Base-by-base conservation (phyloP, 2,329 filamentous ascomycete species). In the Fusarium protoensiforme region DNA sequence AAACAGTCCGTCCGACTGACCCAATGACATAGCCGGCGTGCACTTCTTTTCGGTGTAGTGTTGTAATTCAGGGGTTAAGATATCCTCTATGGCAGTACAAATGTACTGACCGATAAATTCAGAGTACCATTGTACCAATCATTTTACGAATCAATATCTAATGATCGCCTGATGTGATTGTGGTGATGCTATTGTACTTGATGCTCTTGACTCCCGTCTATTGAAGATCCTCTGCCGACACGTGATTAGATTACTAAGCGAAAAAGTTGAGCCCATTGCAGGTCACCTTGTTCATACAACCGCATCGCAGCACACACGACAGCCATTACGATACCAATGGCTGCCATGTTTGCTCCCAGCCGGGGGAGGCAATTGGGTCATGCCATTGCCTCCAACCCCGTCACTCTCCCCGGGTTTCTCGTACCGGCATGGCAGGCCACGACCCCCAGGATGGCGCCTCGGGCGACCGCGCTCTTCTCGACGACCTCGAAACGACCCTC, bases 321-420 rank as follows among this genome's bases (percentile, higher is more conserved):
- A 78, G 65, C 64, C 66, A 66, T 65, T 62, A 61, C 61, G 68
- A 74, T 57, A 71, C 73, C 79, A 79, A 83, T 83, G 80, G 79
- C 80, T 73, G 74, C 80, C 75, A 94, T 94, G 91, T 87, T 94
- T 79, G 88, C 88, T 75, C 88, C 90, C 74, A 87, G 89, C 78
- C 87, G 91, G 81, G 87, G 88, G 78, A 89, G 87, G 83, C 87
- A 87, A 75, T 83, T 92, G 74, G 87, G 88, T 78, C 87, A 88
- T 83, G 87, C 89, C 71, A 73, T 78, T 65, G 29, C 64, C 48
- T 79, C 82, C 24, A 81, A 85, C 27, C 82, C 86, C 63, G 83
- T 86, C 67, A 87, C 87, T n/a, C 85, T 95, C 54, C 93, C 93
- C 33, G 83, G 88, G 29, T 95, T 95, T 81, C 91, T 96, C 57